A percentile compares a stretch with the other conserved stretches of the same genome.
These are phyloP conservation scores for Aspergillus diversus DNA, from an alignment of 495 filamentous ascomycete species.

Conservation along the genomic window DNA sequence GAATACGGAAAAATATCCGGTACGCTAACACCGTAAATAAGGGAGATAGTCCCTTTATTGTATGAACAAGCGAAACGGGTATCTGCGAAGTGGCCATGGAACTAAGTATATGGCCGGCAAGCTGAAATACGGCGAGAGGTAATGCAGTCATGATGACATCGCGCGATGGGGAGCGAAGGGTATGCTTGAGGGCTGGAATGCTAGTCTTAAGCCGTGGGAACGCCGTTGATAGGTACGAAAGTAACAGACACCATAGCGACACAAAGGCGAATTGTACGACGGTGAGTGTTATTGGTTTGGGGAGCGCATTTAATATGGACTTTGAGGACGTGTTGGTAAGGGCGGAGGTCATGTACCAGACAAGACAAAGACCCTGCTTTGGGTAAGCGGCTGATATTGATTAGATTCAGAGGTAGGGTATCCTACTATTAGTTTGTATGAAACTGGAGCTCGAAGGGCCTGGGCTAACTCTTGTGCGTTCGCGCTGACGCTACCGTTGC, in stretches of 20 bases:
- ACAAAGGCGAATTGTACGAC: conserved; percentile 95
- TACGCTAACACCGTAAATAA: conserved; percentile 96
- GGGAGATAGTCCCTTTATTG: conserved; percentile 98
- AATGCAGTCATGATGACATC: conserved; percentile 87
- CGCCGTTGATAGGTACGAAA: conserved; percentile 69
- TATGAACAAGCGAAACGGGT: conserved; percentile 95
- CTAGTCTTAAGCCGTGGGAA: conserved; percentile 67
- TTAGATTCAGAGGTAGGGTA: conserved; percentile 1
- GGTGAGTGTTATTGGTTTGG: conserved; percentile 90
- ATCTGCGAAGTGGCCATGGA: conserved; percentile 93
- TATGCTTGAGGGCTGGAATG: conserved; percentile 79
- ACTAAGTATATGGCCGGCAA: conserved; percentile 89
- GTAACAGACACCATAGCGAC: conserved; percentile 80
- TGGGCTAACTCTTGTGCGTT: conserved; percentile 93
- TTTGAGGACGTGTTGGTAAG: conserved; percentile 98
- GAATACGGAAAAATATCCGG: conserved; percentile 82
- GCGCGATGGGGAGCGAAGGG: conserved; percentile 77
- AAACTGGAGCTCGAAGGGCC: conserved; percentile 87
- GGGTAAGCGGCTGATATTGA: conserved; percentile 21
- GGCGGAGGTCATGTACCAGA: conserved; percentile 95
- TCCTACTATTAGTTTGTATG: conserved; percentile 82
- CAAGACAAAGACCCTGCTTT: conserved; percentile 71
- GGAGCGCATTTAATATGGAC: conserved; percentile 91
- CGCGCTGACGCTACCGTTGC: conserved; percentile 81
- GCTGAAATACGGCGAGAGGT: conserved; percentile 88